Conservation (phyloP, 805 yeast genomes). For the Sugiyamaella lignohabitans region DNA sequence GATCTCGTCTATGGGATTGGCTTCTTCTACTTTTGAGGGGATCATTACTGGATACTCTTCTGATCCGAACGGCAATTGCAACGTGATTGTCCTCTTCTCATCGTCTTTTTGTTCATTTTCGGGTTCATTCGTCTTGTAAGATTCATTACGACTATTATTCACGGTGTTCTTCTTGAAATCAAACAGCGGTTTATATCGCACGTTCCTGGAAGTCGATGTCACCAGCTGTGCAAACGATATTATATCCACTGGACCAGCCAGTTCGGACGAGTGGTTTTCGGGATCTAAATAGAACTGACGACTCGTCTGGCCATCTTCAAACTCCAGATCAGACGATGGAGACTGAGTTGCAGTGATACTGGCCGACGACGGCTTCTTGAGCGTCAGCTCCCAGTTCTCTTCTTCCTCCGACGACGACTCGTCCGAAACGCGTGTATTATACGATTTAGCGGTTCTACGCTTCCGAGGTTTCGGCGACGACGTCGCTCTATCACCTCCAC, state of each 20-base stretch:
- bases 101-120: too few species aligned
- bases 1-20: slow-evolving; percentile 59
- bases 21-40: slow-evolving; percentile 35
- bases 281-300: neutral
- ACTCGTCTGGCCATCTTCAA: neutral
- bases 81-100: too few species aligned
- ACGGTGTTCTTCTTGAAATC: too few species aligned
- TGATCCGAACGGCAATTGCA: slow-evolving; percentile 18
- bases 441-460: neutral
- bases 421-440: neutral
- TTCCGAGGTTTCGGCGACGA: neutral
- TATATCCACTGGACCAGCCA: too few species aligned
- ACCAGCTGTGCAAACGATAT: neutral
- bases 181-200: neutral
- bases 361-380: neutral
- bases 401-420: neutral
- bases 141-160: neutral
- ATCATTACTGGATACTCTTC: slow-evolving; percentile 17
- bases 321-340: neutral
- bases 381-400: neutral
- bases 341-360: neutral
- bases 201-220: neutral
- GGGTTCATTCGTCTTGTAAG: too few species aligned
- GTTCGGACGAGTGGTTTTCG: neutral
- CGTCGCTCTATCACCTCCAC: too few species aligned